Percentiles rank a stretch among this genome's conserved stretches.
Evolutionary conservation across 257 asterid genomes (phyloP).

Genomic region (Solanum ossicruentum): DNA sequence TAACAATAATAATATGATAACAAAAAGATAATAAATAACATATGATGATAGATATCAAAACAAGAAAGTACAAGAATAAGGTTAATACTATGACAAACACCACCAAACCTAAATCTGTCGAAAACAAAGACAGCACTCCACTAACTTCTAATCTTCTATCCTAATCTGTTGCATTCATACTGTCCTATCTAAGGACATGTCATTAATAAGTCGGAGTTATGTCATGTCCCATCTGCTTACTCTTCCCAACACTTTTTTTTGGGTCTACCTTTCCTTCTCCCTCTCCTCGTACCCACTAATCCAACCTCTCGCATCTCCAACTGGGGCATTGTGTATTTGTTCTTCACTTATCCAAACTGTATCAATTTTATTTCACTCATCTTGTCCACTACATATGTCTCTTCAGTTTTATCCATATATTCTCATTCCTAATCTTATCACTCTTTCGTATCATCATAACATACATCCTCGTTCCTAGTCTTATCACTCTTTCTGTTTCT

Average conservation of each 20-base stretch:
- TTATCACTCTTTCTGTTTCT: neutral
- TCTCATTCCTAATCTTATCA: neutral
- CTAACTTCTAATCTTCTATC: neutral
- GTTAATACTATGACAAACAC: neutral
- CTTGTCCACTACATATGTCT: neutral
- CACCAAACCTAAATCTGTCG: neutral
- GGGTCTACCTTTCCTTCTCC: neutral
- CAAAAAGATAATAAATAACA: neutral
- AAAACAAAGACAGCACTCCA: neutral
- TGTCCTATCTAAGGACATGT: neutral
- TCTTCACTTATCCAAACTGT: neutral
- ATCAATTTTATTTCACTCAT: neutral
- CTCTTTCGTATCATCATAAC: neutral
- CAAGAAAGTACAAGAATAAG: neutral
- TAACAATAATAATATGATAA: neutral
- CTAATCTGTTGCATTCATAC: neutral
- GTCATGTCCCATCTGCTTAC: neutral
- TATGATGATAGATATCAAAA: neutral
- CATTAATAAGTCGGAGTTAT: neutral
- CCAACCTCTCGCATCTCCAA: neutral
- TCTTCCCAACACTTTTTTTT: neutral
- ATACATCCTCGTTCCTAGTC: neutral
- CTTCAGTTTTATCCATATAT: neutral
- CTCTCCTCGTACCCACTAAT: neutral
- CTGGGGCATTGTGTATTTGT: neutral